Conservation (phyloP, 441 rosid genomes). For the Mallotus japonicus region DNA sequence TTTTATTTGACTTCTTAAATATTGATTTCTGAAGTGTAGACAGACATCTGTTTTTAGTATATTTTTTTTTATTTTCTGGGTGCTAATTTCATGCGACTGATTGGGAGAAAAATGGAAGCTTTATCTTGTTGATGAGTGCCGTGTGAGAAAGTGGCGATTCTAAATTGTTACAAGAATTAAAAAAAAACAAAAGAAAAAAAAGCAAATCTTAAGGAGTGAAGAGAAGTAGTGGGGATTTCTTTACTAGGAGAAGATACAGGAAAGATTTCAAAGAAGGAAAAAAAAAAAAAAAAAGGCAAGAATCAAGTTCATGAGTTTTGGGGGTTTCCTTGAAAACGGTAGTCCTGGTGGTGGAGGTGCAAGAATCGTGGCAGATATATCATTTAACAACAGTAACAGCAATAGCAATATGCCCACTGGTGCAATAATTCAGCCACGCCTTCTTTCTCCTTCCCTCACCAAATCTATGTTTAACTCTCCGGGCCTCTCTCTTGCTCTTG, state of each 20-base stretch:
- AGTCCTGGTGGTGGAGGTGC: constrained; percentile 55
- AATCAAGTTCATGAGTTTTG: constrained; percentile 78
- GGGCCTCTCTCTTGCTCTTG: constrained; percentile 81
- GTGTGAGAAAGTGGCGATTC: not conserved
- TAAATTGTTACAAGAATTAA: not conserved
- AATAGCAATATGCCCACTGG: constrained; percentile 57
- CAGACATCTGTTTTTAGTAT: not conserved
- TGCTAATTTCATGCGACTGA: not conserved
- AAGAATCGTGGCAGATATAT: constrained; percentile 58
- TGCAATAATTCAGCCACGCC: constrained; percentile 64
- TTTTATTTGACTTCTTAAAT: not conserved
- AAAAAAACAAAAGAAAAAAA: not conserved
- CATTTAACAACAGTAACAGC: constrained; percentile 45
- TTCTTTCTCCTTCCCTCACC: constrained; percentile 52
- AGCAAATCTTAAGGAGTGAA: not conserved
- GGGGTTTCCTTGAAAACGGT: constrained; percentile 70
- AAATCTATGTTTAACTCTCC: constrained; percentile 63
- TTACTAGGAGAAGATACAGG: not conserved
- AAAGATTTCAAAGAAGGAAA: not conserved
- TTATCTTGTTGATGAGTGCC: not conserved
- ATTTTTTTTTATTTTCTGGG: not conserved
- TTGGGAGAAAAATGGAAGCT: not conserved
- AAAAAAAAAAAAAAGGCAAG: not conserved
- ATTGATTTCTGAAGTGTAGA: not conserved
- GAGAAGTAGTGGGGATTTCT: not conserved